phyloP scores from a whole-genome alignment of 192 early-diverging fungal species.

The Gonapodya prolifera region DNA sequence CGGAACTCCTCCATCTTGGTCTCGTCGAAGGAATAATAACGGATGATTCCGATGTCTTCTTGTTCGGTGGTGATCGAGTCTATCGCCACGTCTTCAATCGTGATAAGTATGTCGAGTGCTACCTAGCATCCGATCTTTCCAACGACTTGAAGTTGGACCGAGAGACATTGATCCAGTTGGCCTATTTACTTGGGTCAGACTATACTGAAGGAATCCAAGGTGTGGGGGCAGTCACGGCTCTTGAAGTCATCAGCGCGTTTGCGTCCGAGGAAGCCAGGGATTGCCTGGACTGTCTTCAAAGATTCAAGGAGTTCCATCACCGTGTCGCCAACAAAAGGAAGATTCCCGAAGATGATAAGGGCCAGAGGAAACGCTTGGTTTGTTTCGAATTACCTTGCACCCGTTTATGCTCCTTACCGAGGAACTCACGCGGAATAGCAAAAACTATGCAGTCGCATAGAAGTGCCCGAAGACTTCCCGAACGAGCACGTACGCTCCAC shows the following conservation, averaged over 20 bases:
- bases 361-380: background rate
- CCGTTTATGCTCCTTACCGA: no score
- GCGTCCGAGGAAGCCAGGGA: slow-evolving; percentile 14
- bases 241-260: slow-evolving; percentile 81
- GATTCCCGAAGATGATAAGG: background rate
- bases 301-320: slow-evolving; percentile 28
- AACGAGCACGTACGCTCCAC: slow-evolving; percentile 60
- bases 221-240: slow-evolving; percentile 71
- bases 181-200: slow-evolving; percentile 91
- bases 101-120: slow-evolving; percentile 79
- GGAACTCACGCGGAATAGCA: no score
- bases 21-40: slow-evolving; percentile 92
- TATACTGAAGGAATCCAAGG: slow-evolving; percentile 85
- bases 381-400: no score
- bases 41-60: slow-evolving; percentile 93
- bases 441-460: slow-evolving; percentile 46
- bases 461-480: slow-evolving; percentile 69
- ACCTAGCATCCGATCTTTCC: slow-evolving; percentile 46
- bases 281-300: slow-evolving; percentile 21
- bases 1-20: slow-evolving; percentile 34
- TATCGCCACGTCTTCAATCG: slow-evolving; percentile 93
- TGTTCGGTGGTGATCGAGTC: slow-evolving; percentile 72
- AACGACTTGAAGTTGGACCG: slow-evolving; percentile 53
- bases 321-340: background rate
- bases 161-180: slow-evolving; percentile 64